A percentile compares a stretch with the other conserved stretches of the same genome.
Evolutionary conservation across 768 basidiomycete species (phyloP).

Genomic region (Russula lepida): DNA sequence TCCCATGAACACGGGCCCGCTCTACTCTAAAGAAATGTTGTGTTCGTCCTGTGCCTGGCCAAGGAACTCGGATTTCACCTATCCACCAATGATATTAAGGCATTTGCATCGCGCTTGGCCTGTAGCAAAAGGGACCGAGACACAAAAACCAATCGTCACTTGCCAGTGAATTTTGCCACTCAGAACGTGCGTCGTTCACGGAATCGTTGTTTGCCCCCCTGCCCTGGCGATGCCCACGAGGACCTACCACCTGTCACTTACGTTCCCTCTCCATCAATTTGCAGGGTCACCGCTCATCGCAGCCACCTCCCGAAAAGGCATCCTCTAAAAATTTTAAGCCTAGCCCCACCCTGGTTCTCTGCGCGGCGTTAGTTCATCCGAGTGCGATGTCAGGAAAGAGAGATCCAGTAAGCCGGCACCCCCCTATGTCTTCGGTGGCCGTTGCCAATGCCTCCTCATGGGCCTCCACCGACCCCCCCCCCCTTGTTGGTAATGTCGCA

Average conservation of each 20-base stretch:
- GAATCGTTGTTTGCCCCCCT: not conserved
- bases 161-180: not conserved
- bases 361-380: not conserved
- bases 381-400: not conserved
- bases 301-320: not conserved
- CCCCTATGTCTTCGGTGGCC: not conserved
- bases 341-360: not conserved
- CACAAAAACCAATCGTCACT: not conserved
- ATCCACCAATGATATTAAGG: not conserved
- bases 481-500: not conserved
- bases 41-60: constrained; percentile 1
- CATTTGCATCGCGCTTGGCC: not conserved
- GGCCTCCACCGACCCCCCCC: not conserved
- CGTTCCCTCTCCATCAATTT: not conserved
- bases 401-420: not conserved
- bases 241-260: constrained; percentile 1
- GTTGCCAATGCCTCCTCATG: not conserved
- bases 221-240: not conserved
- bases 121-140: not conserved
- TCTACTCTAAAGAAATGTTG: not conserved
- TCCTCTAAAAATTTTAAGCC: not conserved
- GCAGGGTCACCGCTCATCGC: not conserved
- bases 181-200: not conserved
- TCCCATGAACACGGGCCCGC: constrained; percentile 1
- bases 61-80: not conserved